Evolutionary conservation across 495 filamentous ascomycete genomes (phyloP).

Genomic region (Pyrenopolyporus hunteri): DNA sequence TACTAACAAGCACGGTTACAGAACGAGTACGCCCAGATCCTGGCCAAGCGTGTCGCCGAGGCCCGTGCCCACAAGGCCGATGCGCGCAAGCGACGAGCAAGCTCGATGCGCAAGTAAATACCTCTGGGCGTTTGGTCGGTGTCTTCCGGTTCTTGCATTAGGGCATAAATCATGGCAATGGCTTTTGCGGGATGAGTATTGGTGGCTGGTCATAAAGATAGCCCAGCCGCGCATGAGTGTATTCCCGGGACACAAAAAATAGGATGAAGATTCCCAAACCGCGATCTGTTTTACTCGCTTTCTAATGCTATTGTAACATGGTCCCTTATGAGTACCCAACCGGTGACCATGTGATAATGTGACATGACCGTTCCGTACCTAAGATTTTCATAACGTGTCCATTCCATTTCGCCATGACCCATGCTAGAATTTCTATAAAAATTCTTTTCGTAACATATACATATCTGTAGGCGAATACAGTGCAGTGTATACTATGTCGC

Average conservation of each 20-base stretch:
- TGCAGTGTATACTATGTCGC: conserved; percentile 17
- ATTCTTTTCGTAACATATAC: conserved; percentile 12
- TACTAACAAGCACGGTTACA: conserved; percentile 52
- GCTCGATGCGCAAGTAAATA: conserved; percentile 90
- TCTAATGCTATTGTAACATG: background rate
- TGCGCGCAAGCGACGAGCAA: conserved; percentile 91
- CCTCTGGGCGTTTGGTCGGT: conserved; percentile 50
- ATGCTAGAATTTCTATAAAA: conserved; percentile 16
- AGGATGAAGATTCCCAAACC: conserved; percentile 41
- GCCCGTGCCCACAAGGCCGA: conserved; percentile 90
- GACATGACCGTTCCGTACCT: conserved; percentile 13
- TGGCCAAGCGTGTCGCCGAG: conserved; percentile 94
- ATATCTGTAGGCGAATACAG: conserved; percentile 15
- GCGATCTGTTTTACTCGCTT: conserved; percentile 1
- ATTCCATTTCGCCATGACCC: conserved; percentile 30
- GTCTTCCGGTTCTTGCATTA: conserved; percentile 47
- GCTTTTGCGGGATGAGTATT: conserved; percentile 34
- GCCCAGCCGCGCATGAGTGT: conserved; percentile 37
- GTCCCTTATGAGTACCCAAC: conserved; percentile 1
- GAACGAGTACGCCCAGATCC: conserved; percentile 92
- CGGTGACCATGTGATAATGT: conserved; percentile 1
- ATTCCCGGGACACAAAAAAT: conserved; percentile 42
- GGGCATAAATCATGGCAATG: conserved; percentile 44
- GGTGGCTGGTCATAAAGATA: conserved; percentile 35
- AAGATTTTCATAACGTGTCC: background rate